Evolutionary conservation across 345 rosid genomes (phyloP).

Genomic region (Eucalyptus viminalis): DNA sequence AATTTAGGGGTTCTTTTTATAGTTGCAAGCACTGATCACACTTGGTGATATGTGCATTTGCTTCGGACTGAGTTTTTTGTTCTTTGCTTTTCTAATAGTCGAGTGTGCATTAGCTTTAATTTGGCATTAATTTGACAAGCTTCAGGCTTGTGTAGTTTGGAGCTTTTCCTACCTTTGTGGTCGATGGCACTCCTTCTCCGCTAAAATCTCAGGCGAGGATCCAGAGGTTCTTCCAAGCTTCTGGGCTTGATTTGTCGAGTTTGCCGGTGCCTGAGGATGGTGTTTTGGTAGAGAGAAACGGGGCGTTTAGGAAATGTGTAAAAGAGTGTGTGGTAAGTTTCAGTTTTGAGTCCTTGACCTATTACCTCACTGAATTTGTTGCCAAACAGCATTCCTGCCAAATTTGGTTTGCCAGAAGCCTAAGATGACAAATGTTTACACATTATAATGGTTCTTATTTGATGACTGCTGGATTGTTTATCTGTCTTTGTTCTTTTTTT

Average conservation of each 20-base stretch:
- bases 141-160: slow-evolving; percentile 50
- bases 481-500: not conserved
- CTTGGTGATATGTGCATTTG: not conserved
- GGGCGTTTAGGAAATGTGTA: slow-evolving; percentile 42
- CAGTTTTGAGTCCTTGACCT: not conserved
- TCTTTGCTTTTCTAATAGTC: not conserved
- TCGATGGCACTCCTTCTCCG: slow-evolving; percentile 83
- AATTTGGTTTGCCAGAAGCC: not conserved
- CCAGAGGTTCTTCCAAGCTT: slow-evolving; percentile 39
- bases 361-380: not conserved
- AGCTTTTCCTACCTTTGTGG: slow-evolving; percentile 77
- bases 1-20: not conserved
- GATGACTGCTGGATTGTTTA: not conserved
- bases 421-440: not conserved
- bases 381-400: not conserved
- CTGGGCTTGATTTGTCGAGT: slow-evolving; percentile 35
- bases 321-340: slow-evolving; percentile 66
- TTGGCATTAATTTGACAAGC: not conserved
- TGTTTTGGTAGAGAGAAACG: slow-evolving; percentile 60
- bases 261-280: slow-evolving; percentile 29
- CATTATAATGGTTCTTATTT: not conserved
- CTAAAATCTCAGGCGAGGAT: slow-evolving; percentile 71
- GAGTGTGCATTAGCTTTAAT: not conserved
- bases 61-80: not conserved
- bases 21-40: not conserved